Percentiles rank a stretch among this genome's conserved stretches.
phyloP scores from a whole-genome alignment of 805 yeast genomes.

The Torulaspora indica region DNA sequence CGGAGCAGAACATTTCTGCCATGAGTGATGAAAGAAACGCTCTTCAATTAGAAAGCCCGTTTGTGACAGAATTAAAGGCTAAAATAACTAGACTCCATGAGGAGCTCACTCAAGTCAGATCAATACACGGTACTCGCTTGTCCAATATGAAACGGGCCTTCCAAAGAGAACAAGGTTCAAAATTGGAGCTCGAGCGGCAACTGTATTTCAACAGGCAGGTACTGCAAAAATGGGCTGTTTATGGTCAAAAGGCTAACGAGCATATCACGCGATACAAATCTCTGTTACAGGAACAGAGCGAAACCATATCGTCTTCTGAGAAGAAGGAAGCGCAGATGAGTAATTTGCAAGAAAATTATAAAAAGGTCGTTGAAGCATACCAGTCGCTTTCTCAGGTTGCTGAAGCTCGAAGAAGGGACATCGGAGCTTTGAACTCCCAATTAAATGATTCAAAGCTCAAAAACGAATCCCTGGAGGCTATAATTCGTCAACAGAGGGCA shows the following conservation, averaged over 20 bases:
- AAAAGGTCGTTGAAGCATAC: neutral
- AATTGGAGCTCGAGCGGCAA: neutral
- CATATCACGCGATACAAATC: no score
- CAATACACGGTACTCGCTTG: neutral
- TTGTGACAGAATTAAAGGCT: constrained; percentile 8
- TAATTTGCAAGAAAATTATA: neutral
- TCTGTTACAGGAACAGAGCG: no score
- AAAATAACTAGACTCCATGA: constrained; percentile 2
- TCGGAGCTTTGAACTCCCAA: constrained; percentile 4
- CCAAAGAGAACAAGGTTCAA: neutral
- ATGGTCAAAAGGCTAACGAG: no score
- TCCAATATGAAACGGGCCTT: neutral
- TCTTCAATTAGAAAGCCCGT: constrained; percentile 8
- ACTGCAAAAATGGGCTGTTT: no score
- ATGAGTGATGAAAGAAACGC: neutral
- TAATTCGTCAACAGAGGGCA: neutral
- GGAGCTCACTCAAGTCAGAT: neutral
- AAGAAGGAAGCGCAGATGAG: no score
- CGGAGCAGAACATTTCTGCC: neutral
- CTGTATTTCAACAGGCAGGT: no score
- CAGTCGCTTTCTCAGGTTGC: neutral
- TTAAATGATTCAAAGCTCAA: constrained; percentile 11
- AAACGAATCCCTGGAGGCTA: constrained; percentile 4
- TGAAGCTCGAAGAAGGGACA: constrained; percentile 7
- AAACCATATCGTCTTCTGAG: no score